These are phyloP conservation scores for Rubia yunnanensis DNA, from an alignment of 257 asterid genomes.

Conservation along the genomic window DNA sequence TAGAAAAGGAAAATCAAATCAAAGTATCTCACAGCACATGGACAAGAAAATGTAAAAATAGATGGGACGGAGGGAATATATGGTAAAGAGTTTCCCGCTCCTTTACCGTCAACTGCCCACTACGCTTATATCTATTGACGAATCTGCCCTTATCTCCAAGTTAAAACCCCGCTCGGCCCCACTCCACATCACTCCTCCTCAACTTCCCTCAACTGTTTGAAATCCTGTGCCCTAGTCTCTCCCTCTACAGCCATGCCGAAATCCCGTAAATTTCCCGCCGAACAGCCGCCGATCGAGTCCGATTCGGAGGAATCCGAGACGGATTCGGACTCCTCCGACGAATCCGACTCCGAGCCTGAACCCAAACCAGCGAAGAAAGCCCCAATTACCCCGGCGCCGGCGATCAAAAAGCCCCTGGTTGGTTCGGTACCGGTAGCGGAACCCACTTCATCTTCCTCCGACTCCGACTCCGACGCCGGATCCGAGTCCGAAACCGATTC, in stretches of 20 bases:
- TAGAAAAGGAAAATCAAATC: no score
- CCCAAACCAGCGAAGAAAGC: slow-evolving; percentile 11
- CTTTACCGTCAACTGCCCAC: no score
- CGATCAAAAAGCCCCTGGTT: slow-evolving; percentile 1
- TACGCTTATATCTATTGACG: no score
- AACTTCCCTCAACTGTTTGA: no score
- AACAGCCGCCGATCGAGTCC: slow-evolving; percentile 11
- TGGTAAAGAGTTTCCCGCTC: no score
- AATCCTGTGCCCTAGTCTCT: background rate
- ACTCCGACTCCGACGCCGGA: slow-evolving; percentile 35
- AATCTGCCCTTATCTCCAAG: no score
- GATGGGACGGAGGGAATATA: no score
- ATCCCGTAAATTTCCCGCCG: slow-evolving; percentile 7
- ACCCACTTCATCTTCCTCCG: slow-evolving; percentile 19
- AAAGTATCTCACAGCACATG: no score
- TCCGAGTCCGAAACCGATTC: slow-evolving; percentile 17
- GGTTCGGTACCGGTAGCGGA: no score
- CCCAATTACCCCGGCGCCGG: slow-evolving; percentile 17
- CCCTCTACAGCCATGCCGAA: slow-evolving; percentile 14
- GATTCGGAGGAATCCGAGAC: slow-evolving; percentile 8
- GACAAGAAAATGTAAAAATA: no score
- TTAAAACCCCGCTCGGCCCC: no score
- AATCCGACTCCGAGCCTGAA: slow-evolving; percentile 24
- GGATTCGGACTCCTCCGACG: slow-evolving; percentile 1
- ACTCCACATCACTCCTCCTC: no score